A percentile compares a stretch with the other conserved stretches of the same genome.
Evolutionary conservation across 371 early-diverging fungal species (phyloP).

Genomic region (Mortierella sp.): DNA sequence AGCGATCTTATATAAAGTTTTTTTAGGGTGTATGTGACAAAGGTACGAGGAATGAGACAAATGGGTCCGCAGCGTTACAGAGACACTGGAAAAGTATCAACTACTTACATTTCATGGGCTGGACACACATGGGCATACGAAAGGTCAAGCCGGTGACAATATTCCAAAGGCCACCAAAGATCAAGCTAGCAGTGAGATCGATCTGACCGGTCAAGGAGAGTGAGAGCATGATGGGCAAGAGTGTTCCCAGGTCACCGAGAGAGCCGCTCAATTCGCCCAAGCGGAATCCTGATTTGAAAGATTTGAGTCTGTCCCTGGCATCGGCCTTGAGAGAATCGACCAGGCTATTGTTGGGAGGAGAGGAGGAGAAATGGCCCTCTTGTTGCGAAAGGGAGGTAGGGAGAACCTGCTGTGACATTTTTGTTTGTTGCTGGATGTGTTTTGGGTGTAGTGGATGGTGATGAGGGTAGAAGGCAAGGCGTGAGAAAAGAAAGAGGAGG

Average conservation of each 20-base stretch:
- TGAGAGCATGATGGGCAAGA: conserved; percentile 91
- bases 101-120: conserved; percentile 85
- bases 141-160: conserved; percentile 84
- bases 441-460: background rate
- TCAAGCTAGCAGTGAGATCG: conserved; percentile 83
- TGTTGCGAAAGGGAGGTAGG: conserved; percentile 23
- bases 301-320: conserved; percentile 29
- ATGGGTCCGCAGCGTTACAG: background rate
- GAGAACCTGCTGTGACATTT: conserved; percentile 36
- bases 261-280: conserved; percentile 75
- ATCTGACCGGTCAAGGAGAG: conserved; percentile 82
- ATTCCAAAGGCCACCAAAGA: conserved; percentile 93
- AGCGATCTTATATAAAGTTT: conserved; percentile 12
- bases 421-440: background rate
- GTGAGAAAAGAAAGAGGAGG: background rate
- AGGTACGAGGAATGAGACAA: conserved; percentile 5
- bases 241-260: conserved; percentile 89
- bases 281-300: conserved; percentile 36
- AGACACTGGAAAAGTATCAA: background rate
- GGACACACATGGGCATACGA: conserved; percentile 89
- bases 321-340: conserved; percentile 28
- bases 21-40: background rate
- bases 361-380: background rate
- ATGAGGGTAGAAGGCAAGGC: background rate
- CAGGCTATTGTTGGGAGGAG: conserved; percentile 1